These are phyloP conservation scores for Rhodotorula sp. DNA, from an alignment of 1,284 basidiomycete genomes.

Conservation along the genomic window DNA sequence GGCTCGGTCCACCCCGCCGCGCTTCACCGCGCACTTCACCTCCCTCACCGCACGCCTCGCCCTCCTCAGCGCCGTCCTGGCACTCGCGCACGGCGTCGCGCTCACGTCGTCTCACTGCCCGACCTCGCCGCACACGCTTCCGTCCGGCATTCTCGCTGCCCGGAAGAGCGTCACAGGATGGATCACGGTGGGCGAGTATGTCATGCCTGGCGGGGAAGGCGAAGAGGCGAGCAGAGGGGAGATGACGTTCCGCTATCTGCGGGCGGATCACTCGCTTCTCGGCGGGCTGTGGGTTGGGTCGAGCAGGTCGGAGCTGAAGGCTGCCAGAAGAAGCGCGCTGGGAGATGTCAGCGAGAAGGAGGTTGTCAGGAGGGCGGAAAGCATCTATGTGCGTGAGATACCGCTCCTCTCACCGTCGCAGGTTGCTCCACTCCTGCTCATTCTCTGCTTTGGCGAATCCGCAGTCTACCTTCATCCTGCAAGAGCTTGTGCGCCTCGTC, in stretches of 20 bases:
- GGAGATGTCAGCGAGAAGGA: slow-evolving; percentile 18
- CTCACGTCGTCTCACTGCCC: slow-evolving; percentile 22
- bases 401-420: background rate
- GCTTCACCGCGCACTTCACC: background rate
- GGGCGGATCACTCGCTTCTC: slow-evolving; percentile 82
- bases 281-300: slow-evolving; percentile 79
- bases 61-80: slow-evolving; percentile 3
- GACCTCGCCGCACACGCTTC: background rate
- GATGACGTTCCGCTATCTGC: slow-evolving; percentile 70
- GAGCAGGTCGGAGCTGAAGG: slow-evolving; percentile 32
- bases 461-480: slow-evolving; percentile 78
- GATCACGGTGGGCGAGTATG: slow-evolving; percentile 72
- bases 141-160: slow-evolving; percentile 60
- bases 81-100: slow-evolving; percentile 13
- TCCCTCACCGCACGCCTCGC: background rate
- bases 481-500: slow-evolving; percentile 75
- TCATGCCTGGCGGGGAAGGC: background rate
- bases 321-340: slow-evolving; percentile 50
- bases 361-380: slow-evolving; percentile 49
- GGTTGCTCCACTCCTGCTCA: background rate
- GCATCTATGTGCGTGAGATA: slow-evolving; percentile 49
- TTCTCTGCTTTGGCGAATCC: slow-evolving; percentile 47
- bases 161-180: slow-evolving; percentile 72
- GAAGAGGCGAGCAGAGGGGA: slow-evolving; percentile 45
- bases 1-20: background rate